phyloP scores from a whole-genome alignment of 2,329 filamentous ascomycete genomes.

The Malbranchea zuffiana region DNA sequence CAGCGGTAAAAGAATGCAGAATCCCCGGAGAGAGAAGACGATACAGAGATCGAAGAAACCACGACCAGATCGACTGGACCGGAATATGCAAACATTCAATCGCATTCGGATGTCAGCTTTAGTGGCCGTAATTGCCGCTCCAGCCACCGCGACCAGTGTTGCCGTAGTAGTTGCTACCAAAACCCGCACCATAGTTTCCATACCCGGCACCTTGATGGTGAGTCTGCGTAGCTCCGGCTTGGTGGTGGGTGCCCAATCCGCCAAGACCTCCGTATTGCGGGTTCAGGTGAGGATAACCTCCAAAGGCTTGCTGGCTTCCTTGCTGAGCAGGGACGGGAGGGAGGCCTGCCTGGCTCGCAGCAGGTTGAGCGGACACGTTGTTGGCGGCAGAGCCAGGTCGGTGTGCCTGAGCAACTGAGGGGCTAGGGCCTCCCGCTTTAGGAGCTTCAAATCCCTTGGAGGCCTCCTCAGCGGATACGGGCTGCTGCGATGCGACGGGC shows the following conservation, averaged over 20 bases:
- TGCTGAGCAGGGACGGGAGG: slow-evolving; percentile 45
- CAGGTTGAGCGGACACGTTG: slow-evolving; percentile 43
- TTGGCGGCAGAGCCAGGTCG: slow-evolving; percentile 54
- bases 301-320: slow-evolving; percentile 44
- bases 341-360: slow-evolving; percentile 39
- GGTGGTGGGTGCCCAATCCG: slow-evolving; percentile 29
- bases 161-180: slow-evolving; percentile 34
- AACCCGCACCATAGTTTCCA: slow-evolving; percentile 34
- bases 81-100: no score
- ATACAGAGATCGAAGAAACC: no score
- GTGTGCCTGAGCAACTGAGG: slow-evolving; percentile 50
- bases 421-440: slow-evolving; percentile 49
- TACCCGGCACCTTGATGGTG: slow-evolving; percentile 33
- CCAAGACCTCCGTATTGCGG: slow-evolving; percentile 41
- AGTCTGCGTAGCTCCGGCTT: slow-evolving; percentile 30
- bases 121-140: slow-evolving; percentile 40
- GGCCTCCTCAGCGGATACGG: slow-evolving; percentile 40
- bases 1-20: no score
- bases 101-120: slow-evolving; percentile 18
- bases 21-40: no score
- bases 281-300: slow-evolving; percentile 45
- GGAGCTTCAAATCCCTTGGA: slow-evolving; percentile 48
- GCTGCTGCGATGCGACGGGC: slow-evolving; percentile 40
- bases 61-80: no score
- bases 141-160: slow-evolving; percentile 34